Evolutionary conservation across 2,329 filamentous ascomycete genomes (phyloP).

Genomic region (Colletotrichum trifolii): DNA sequence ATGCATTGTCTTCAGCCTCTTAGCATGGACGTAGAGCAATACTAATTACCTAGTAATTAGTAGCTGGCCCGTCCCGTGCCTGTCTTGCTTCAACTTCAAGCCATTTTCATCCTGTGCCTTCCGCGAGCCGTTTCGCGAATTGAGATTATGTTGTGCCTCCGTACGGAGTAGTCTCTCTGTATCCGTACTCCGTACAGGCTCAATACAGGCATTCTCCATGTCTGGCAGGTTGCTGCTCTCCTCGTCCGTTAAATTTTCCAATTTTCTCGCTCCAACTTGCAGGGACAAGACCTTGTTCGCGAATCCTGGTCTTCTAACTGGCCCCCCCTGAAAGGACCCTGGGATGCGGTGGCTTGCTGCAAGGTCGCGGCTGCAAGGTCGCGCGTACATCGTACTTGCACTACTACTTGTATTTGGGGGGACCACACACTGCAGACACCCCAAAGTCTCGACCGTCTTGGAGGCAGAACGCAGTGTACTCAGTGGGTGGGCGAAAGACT

Average conservation of each 20-base stretch:
- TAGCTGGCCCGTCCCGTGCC: slow-evolving; percentile 4
- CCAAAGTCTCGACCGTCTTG: no score
- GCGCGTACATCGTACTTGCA: background rate
- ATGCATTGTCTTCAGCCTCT: no score
- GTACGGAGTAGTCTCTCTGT: no score
- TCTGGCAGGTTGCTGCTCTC: slow-evolving; percentile 25
- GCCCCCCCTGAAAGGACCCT: slow-evolving; percentile 19
- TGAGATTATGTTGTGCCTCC: no score
- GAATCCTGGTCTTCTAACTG: slow-evolving; percentile 19
- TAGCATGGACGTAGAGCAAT: no score
- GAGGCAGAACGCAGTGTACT: no score
- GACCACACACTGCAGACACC: no score
- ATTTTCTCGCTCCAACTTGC: slow-evolving; percentile 22
- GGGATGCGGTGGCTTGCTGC: slow-evolving; percentile 30
- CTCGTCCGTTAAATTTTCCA: slow-evolving; percentile 31
- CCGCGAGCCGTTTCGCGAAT: slow-evolving; percentile 15
- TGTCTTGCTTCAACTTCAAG: slow-evolving; percentile 22
- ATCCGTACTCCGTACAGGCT: background rate
- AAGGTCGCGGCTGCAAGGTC: slow-evolving; percentile 8
- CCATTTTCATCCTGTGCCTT: slow-evolving; percentile 11
- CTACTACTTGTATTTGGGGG: no score
- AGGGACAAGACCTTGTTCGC: slow-evolving; percentile 12
- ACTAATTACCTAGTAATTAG: background rate
- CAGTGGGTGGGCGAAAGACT: no score
- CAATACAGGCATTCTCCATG: slow-evolving; percentile 34